Evolutionary conservation across 768 basidiomycete species (phyloP), one percentile per base, ranked within the genome.

Genomic region (Phylloporus rhodoxanthus): DNA sequence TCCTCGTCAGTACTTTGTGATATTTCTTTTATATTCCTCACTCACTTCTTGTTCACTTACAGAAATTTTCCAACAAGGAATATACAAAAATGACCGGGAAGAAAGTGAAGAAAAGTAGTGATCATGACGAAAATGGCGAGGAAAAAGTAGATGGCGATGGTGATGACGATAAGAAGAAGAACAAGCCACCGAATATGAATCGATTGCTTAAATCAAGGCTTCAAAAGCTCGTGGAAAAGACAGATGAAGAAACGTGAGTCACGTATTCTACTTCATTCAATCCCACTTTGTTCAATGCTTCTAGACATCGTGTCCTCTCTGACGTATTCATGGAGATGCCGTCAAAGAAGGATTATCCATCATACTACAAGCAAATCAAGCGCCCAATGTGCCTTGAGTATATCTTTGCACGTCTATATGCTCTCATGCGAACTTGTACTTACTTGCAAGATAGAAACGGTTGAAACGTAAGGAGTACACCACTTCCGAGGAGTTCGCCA

Each of bases 241-340:
- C 81, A 8, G 87, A 90, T 58, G 75, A 84, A 33, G 68, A 67
- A 45, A 68, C 70, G 88, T 89, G 62, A 58, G 85, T 58, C 21
- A 25, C 26, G 14, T 25, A 29, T 57, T 20, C n/a, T 46, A 46
- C 5, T 33, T 48, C n/a, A 21, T 51, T 23, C 20, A 10, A 17
- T 44, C 45, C 32, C n/a, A 33, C 28, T 52, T 23, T 49, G 20
- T 34, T 51, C 21, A 17, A 19, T 41, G 1, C 28, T 21, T 44
- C 14, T 57, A 90, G 86, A 32, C 88, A 86, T 37, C 83, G 81
- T 30, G 66, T 79, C 15, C 65, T 87, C 36, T 84, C 84, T 13
- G 75, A 72, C 2, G 84, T 84, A 54, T 96, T 96, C 72, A 85
- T 89, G 82, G 84, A 87, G 41, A 72, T 94, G 38, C 92, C 92